phyloP scores from a whole-genome alignment of 2,329 filamentous ascomycete species.

The Colletotrichum scovillei region DNA sequence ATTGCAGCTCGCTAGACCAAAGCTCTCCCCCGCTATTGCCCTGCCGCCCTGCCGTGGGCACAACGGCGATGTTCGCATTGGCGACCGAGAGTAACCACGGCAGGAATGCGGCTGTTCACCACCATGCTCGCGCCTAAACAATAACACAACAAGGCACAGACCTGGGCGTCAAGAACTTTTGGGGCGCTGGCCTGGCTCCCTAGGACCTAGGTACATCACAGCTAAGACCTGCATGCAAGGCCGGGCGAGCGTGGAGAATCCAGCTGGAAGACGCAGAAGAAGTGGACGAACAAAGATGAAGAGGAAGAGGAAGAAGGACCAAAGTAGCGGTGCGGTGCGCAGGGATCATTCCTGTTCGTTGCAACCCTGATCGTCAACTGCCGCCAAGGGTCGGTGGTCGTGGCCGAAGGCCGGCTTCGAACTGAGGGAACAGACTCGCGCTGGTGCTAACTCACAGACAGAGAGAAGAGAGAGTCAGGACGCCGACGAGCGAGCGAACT shows the following conservation, averaged over 20 bases:
- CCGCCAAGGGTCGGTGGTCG: slow-evolving; percentile 35
- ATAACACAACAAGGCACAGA: background rate
- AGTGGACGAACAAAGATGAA: slow-evolving; percentile 30
- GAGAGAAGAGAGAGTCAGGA: slow-evolving; percentile 8
- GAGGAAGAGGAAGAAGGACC: slow-evolving; percentile 1
- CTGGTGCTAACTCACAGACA: slow-evolving; percentile 9
- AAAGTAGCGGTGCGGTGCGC: slow-evolving; percentile 34
- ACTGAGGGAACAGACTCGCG: slow-evolving; percentile 31
- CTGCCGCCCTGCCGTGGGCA: slow-evolving; percentile 5
- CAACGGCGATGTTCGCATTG: slow-evolving; percentile 19
- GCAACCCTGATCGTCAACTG: slow-evolving; percentile 38
- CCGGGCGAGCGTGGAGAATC: slow-evolving; percentile 31
- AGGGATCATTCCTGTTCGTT: slow-evolving; percentile 32
- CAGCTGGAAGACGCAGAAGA: slow-evolving; percentile 22
- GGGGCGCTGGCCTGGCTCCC: background rate
- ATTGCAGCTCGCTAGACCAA: background rate
- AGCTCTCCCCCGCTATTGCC: background rate
- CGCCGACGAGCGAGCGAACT: slow-evolving; percentile 20
- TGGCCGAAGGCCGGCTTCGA: slow-evolving; percentile 25
- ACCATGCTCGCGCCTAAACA: slow-evolving; percentile 18
- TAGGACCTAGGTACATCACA: slow-evolving; percentile 9
- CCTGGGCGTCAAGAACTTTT: background rate
- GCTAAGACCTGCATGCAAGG: slow-evolving; percentile 29
- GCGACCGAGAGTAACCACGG: background rate
- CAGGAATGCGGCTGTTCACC: slow-evolving; percentile 12